A percentile compares a stretch with the other conserved stretches of the same genome.
These are phyloP conservation scores for Haematococcus sp. DNA, from an alignment of 139 green algal genomes.

Conservation along the genomic window DNA sequence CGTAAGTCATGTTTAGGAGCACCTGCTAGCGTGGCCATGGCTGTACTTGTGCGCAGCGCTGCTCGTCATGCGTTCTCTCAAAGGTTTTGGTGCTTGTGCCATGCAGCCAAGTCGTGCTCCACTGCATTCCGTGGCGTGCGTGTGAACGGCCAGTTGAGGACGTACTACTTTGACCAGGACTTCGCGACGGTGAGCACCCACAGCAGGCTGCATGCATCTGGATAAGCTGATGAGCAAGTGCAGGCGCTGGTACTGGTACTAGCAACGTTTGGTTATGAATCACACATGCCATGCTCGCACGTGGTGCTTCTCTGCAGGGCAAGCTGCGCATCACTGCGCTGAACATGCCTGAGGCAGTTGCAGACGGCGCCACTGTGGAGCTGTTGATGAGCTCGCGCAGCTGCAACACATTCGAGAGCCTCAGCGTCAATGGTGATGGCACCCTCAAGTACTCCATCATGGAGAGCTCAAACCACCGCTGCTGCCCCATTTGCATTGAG, in stretches of 20 bases:
- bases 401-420: not conserved
- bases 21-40: not conserved
- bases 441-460: constrained; percentile 19
- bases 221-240: too few relatives aligned
- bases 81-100: too few relatives aligned
- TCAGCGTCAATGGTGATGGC: constrained; percentile 6
- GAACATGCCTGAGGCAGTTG: not conserved
- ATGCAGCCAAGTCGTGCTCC: not conserved
- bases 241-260: too few relatives aligned
- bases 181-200: not conserved
- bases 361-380: constrained; percentile 3
- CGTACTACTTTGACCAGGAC: not conserved
- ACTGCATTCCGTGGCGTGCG: not conserved
- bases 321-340: constrained; percentile 17
- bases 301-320: not conserved
- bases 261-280: too few relatives aligned
- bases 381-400: not conserved
- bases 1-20: not conserved
- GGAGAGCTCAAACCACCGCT: constrained; percentile 23
- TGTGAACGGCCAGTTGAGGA: not conserved
- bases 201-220: not conserved
- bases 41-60: not conserved
- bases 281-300: too few relatives aligned
- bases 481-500: constrained; percentile 23
- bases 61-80: too few relatives aligned